Base-by-base conservation (phyloP, 441 rosid species). In the Populus tomentosa region DNA sequence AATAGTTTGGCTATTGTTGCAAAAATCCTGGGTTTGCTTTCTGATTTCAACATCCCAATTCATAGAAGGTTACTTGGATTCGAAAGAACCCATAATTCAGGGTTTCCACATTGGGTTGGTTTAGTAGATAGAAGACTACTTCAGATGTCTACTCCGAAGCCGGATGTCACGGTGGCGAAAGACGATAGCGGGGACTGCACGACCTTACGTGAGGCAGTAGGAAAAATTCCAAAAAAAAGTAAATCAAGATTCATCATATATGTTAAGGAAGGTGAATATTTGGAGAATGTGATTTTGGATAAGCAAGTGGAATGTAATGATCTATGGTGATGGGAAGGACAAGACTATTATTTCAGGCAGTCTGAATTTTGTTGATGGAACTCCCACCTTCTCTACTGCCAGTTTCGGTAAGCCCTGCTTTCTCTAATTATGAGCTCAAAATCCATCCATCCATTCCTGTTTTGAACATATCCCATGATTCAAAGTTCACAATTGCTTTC, bases 1-100 rank as follows among this genome's bases (percentile, higher is more conserved):
- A 94, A 94, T 77, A 86, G 97, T 65, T 81, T 94, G n/a, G 95
- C 98, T 1, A 93, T 93, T 11, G 91, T 80, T 4, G 36, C 93
- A 0, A 94, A 87, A 82, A 81, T 93, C 71, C 13, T 94, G 36
- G 72, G 84, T 2, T 74, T 88, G 33, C 53, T 94, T 26, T 75
- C 85, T 0, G 78, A 88, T 46, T 80, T 82, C 14, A 81, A 86
- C 7, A 78, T 85, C 76, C 95, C 97, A 6, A 82, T 90, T 70
- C 93, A 93, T 30, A 65, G 92, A 65, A 86, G 87, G 73, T 46
- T 90, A 67, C 80, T 89, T 36, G 73, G 87, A 13, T 70, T 73
- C 20, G 66, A 72, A 24, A 21, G 6, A 28, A 61, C 75, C 18
- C 63, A 2, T 59, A 3, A n/a, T 24, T 69, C 77, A 3, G 83